Percentiles rank a stretch among this genome's conserved stretches.
phyloP scores from a whole-genome alignment of 352 stramenopile species.

The Globisporangium ultimum region DNA sequence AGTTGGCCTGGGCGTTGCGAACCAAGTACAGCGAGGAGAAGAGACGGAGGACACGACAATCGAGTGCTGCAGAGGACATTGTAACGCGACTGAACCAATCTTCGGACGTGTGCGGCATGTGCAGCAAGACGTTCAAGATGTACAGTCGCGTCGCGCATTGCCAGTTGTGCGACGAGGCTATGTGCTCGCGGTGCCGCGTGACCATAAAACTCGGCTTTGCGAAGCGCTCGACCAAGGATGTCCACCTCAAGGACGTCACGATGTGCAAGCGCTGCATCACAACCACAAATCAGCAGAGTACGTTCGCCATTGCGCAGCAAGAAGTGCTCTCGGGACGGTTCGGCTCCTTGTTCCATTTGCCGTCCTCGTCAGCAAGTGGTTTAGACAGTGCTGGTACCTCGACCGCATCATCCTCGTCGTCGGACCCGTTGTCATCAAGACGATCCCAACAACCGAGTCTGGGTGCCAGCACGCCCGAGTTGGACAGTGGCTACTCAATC shows the following conservation, averaged over 20 bases:
- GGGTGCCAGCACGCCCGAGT: neutral
- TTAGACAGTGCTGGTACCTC: neutral
- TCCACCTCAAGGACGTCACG: constrained; percentile 8
- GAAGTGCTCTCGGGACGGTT: constrained; percentile 24
- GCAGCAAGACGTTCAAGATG: constrained; percentile 16
- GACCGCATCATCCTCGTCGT: neutral
- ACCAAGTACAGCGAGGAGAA: constrained; percentile 1
- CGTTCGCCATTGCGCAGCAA: constrained; percentile 10
- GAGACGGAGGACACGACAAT: neutral
- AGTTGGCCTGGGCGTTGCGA: constrained; percentile 13
- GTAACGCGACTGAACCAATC: neutral
- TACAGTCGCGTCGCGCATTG: constrained; percentile 24
- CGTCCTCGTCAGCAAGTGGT: neutral
- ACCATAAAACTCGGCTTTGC: constrained; percentile 40
- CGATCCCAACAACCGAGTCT: neutral
- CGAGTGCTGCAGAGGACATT: no score
- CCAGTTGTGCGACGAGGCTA: constrained; percentile 23
- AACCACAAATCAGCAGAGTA: constrained; percentile 5
- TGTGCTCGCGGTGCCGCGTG: constrained; percentile 40
- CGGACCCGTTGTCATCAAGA: constrained; percentile 1
- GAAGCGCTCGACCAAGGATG: constrained; percentile 46
- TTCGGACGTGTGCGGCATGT: constrained; percentile 13
- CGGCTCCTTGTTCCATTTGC: neutral
- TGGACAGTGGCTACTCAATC: neutral
- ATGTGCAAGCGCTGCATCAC: constrained; percentile 12